Conservation (phyloP, 2,329 filamentous ascomycete species). For the Trichoderma atrobrunneum region DNA sequence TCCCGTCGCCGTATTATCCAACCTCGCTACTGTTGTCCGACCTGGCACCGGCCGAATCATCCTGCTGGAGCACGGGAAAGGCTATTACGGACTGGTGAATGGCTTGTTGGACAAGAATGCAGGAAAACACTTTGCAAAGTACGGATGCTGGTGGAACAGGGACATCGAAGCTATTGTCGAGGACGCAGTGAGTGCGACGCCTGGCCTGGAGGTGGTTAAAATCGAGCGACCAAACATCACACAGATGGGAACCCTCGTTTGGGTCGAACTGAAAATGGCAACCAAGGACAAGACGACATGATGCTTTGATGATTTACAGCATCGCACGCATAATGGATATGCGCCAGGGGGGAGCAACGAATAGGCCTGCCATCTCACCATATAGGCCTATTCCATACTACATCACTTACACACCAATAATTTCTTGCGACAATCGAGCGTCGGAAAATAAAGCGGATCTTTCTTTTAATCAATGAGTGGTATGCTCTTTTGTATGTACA, state of each 20-base stretch:
- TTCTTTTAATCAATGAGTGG: constrained; percentile 20
- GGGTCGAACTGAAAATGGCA: constrained; percentile 53
- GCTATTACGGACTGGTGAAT: constrained; percentile 54
- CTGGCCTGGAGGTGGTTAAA: constrained; percentile 56
- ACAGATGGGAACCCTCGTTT: constrained; percentile 57
- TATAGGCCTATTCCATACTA: neutral
- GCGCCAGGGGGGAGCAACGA: neutral
- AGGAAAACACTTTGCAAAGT: constrained; percentile 53
- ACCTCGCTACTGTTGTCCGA: constrained; percentile 51
- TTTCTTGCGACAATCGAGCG: neutral
- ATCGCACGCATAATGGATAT: neutral
- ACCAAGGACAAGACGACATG: constrained; percentile 21
- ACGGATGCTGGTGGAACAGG: constrained; percentile 68
- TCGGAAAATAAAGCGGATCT: constrained; percentile 6
- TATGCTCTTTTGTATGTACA: constrained; percentile 18
- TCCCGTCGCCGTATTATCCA: constrained; percentile 51
- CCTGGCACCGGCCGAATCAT: constrained; percentile 58
- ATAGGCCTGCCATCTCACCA: neutral
- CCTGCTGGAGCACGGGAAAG: constrained; percentile 61
- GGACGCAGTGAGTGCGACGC: constrained; percentile 45
- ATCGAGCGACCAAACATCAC: constrained; percentile 50
- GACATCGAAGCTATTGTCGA: constrained; percentile 56
- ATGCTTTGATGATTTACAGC: neutral
- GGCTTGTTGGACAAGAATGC: constrained; percentile 54
- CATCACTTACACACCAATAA: neutral